Percentiles rank a stretch among this genome's conserved stretches.
phyloP scores from a whole-genome alignment of 108 stramenopile genomes.

The Fragilaria crotonensis region DNA sequence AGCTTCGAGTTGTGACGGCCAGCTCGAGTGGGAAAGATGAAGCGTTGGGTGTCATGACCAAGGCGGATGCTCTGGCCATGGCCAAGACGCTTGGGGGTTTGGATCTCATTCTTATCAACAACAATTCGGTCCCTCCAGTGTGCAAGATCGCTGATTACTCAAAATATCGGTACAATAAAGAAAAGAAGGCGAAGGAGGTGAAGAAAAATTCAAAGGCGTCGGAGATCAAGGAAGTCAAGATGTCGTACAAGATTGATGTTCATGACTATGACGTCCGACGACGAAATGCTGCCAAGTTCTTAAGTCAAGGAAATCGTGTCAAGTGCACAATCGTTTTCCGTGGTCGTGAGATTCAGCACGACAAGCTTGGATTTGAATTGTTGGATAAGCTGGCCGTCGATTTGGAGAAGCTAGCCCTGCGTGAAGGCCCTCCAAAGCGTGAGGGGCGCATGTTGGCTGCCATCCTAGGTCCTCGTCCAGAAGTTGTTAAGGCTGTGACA shows the following conservation, averaged over 20 bases:
- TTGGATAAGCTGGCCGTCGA: constrained; percentile 59
- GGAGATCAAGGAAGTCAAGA: constrained; percentile 95
- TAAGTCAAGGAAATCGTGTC: constrained; percentile 83
- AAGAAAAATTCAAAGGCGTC: constrained; percentile 90
- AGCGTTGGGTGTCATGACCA: constrained; percentile 80
- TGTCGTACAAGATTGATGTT: constrained; percentile 93
- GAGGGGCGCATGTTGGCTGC: constrained; percentile 65
- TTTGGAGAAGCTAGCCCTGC: constrained; percentile 41
- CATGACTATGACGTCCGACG: constrained; percentile 90
- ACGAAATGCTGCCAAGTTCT: constrained; percentile 79
- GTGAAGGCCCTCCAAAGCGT: constrained; percentile 64
- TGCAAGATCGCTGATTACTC: constrained; percentile 94
- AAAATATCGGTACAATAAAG: constrained; percentile 86
- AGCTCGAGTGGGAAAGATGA: constrained; percentile 76
- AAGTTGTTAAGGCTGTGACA: constrained; percentile 71
- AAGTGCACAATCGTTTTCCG: constrained; percentile 76
- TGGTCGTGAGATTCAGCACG: constrained; percentile 78
- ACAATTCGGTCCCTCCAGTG: constrained; percentile 88
- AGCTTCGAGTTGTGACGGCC: constrained; percentile 65
- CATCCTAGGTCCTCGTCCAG: constrained; percentile 64
- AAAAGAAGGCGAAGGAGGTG: constrained; percentile 92
- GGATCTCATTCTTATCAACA: constrained; percentile 86
- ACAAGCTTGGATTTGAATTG: constrained; percentile 65
- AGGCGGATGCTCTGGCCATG: constrained; percentile 76
- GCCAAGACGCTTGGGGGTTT: constrained; percentile 79